Conservation (phyloP, 169 alveolate species). For the Eimeria sp. region DNA sequence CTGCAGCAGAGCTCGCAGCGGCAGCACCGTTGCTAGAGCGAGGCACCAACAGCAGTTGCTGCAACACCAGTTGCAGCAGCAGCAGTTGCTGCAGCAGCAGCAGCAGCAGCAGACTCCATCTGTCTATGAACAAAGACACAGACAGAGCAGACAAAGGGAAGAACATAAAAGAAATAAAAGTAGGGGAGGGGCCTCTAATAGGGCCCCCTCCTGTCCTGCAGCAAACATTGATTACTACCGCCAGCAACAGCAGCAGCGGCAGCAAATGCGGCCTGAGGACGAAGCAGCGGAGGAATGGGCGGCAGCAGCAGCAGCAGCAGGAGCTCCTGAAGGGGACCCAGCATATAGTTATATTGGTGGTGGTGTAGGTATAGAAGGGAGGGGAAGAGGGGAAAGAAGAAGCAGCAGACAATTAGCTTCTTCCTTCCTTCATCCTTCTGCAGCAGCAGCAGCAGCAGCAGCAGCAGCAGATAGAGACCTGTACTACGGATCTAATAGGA, state of each 20-base stretch:
- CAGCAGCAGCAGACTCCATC: neutral
- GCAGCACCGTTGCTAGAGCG: neutral
- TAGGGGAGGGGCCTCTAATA: neutral
- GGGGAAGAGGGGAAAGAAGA: too few relatives aligned
- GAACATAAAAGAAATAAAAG: neutral
- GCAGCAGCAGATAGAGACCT: too few relatives aligned
- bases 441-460: too few relatives aligned
- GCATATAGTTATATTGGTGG: neutral
- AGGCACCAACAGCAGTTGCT: neutral
- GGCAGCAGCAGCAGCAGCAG: neutral
- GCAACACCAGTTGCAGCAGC: neutral
- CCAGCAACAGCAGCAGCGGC: conserved; percentile 30
- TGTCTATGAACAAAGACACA: neutral
- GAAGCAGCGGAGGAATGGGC: neutral
- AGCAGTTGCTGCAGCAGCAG: conserved; percentile 8
- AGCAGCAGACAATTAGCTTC: too few relatives aligned
- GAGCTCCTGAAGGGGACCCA: neutral
- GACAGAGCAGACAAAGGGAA: neutral
- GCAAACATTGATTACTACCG: neutral
- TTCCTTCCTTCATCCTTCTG: too few relatives aligned
- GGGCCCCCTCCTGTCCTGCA: neutral
- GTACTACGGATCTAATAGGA: neutral
- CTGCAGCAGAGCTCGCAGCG: conserved; percentile 17
- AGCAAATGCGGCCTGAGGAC: neutral
- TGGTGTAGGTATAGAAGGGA: too few relatives aligned